Conservation (phyloP, 331 rosid species). For the Ulmus americana region DNA sequence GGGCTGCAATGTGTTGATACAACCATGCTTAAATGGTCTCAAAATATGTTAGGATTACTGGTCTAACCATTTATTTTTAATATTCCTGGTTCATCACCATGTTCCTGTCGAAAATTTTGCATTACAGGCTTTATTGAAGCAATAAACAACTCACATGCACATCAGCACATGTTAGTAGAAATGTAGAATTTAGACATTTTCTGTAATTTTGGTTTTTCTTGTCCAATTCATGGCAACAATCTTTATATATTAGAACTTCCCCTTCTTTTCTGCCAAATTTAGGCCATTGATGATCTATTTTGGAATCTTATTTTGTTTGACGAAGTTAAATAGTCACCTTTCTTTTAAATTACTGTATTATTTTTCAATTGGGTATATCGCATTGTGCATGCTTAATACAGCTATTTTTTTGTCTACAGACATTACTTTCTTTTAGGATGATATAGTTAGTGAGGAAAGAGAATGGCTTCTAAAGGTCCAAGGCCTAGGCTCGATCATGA, state of each 20-base stretch:
- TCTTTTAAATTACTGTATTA: too few species aligned
- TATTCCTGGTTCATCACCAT: background rate
- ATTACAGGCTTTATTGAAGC: background rate
- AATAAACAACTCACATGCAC: background rate
- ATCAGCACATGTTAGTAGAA: background rate
- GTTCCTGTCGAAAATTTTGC: background rate
- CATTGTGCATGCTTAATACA: too few species aligned
- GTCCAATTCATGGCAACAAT: background rate
- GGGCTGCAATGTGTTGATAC: background rate
- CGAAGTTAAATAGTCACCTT: too few species aligned
- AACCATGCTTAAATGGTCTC: background rate
- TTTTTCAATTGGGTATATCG: too few species aligned
- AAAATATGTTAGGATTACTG: background rate
- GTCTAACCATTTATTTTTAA: background rate
- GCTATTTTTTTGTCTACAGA: background rate
- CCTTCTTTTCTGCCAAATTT: background rate
- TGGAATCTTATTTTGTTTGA: background rate
- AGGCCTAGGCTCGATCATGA: slow-evolving; percentile 81
- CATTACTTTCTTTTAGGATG: background rate
- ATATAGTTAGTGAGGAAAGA: slow-evolving; percentile 7
- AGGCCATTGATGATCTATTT: background rate
- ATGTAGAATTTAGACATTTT: background rate
- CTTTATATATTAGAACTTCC: background rate
- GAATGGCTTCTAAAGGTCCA: slow-evolving; percentile 89
- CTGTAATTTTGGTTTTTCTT: background rate